Base-by-base conservation (phyloP, 2,329 filamentous ascomycete genomes). In the Drechslerella dactyloides region DNA sequence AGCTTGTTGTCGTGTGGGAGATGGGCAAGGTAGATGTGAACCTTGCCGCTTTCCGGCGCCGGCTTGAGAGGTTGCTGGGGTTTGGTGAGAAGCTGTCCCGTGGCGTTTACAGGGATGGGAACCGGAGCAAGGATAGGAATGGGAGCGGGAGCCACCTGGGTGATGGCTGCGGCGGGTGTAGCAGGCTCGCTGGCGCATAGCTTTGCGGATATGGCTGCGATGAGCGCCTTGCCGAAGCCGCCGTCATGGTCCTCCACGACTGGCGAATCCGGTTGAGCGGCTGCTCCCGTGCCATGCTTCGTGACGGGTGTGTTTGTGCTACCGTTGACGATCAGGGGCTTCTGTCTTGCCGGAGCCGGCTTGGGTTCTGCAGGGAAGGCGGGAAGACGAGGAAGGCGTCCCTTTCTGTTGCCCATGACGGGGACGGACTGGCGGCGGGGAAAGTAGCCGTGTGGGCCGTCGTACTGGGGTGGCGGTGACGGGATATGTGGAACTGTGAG, bases 261-360 rank as follows among this genome's bases (percentile, higher is more conserved):
- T 21, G 35, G 59, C 3, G 35, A 21, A 11, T 33, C 27, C 23
- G 44, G 23, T 19, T 35, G n/a, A n/a, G n/a, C n/a, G n/a, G n/a
- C 35, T n/a, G 35, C 17, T 35, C n/a, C 19, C 52, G 44, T 63
- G 3, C 42, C 13, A 17, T 53, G 46, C n/a, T 51, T 30, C 6
- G 53, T 46, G n/a, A 63, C 48, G n/a, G n/a, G n/a, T n/a, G n/a
- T n/a, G 19, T 70, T 70, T 3, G 54, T 70, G 53, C 59, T 70
- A n/a, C 66, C 66, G 50, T 70, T 70, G 15, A 70, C 66, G 11
- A 70, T 40, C n/a, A 70, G 23, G 17, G 59, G 51, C 40, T 50
- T 63, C 4, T 27, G 27, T 11, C 1, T 1, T 8, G 2, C 33
- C 23, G 10, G 5, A 4, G 17, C 37, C 21, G 17, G 17, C 7